Evolutionary conservation across 2,329 filamentous ascomycete species (phyloP).

Genomic region (Chaetomium globosum): DNA sequence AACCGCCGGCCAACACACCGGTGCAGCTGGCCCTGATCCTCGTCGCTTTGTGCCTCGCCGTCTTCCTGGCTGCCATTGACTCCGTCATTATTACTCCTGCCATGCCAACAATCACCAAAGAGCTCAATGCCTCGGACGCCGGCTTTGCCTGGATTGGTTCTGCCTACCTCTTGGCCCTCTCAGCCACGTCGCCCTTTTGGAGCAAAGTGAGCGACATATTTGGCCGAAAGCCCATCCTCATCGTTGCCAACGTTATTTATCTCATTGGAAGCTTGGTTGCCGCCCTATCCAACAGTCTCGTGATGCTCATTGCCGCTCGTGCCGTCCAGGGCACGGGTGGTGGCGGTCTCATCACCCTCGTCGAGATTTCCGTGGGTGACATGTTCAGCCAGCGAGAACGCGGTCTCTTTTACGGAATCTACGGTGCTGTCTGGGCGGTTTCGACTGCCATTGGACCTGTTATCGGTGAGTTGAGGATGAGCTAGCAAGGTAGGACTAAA

Average conservation of each 20-base stretch:
- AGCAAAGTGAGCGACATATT: neutral
- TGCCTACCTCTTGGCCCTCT: neutral
- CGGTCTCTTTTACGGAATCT: no score
- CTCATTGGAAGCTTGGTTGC: neutral
- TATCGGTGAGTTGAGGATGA: no score
- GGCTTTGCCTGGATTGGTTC: neutral
- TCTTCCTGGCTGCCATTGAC: neutral
- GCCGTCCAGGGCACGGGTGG: neutral
- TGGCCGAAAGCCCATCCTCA: neutral
- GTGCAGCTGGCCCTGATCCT: neutral
- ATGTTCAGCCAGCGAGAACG: no score
- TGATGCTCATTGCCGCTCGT: neutral
- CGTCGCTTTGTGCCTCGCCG: neutral
- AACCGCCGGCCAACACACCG: neutral
- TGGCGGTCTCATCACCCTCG: no score
- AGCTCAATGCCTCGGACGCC: neutral
- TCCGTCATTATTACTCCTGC: neutral
- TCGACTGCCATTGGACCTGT: no score
- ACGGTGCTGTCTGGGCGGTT: no score
- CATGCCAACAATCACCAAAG: neutral
- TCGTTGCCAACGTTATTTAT: neutral
- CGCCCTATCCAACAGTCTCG: neutral
- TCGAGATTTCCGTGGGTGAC: no score
- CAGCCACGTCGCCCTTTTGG: neutral
- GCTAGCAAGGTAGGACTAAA: no score